These are phyloP conservation scores for Dothistroma pini DNA, from an alignment of 2,329 filamentous ascomycete genomes.

Conservation along the genomic window DNA sequence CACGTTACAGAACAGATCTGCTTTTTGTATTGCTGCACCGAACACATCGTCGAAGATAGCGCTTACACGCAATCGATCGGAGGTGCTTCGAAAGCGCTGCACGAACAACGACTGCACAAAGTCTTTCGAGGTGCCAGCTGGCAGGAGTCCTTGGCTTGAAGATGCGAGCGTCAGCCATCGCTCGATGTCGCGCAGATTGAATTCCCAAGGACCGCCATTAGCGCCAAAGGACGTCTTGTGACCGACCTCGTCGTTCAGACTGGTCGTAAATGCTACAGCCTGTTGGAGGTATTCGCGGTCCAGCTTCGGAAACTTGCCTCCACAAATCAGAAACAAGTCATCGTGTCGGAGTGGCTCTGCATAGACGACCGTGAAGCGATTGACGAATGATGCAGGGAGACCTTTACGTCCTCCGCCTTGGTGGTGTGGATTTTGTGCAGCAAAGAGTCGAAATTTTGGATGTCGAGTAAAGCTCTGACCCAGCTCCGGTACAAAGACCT, in stretches of 20 bases:
- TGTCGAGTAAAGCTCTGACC: slow-evolving; percentile 92
- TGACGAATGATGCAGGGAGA: slow-evolving; percentile 91
- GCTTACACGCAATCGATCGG: slow-evolving; percentile 64
- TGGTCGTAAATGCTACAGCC: slow-evolving; percentile 75
- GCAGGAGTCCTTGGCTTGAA: slow-evolving; percentile 58
- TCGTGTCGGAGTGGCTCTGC: slow-evolving; percentile 81
- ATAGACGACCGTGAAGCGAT: slow-evolving; percentile 97
- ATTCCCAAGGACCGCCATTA: slow-evolving; percentile 81
- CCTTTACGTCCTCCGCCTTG: slow-evolving; percentile 96
- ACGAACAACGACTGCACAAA: slow-evolving; percentile 78
- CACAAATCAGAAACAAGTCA: slow-evolving; percentile 79
- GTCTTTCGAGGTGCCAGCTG: slow-evolving; percentile 60
- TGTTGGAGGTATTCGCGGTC: slow-evolving; percentile 56
- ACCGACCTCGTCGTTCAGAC: slow-evolving; percentile 69
- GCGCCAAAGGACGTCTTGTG: slow-evolving; percentile 52
- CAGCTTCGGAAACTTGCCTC: slow-evolving; percentile 68
- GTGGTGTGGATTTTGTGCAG: slow-evolving; percentile 95
- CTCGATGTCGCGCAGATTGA: slow-evolving; percentile 86
- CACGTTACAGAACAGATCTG: slow-evolving; percentile 68
- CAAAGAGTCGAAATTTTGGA: slow-evolving; percentile 87
- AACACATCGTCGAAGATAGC: slow-evolving; percentile 66
- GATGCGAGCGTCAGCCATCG: slow-evolving; percentile 77
- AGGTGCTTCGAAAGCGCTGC: slow-evolving; percentile 76
- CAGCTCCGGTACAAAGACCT: slow-evolving; percentile 91
- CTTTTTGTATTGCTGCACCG: slow-evolving; percentile 36